These are phyloP conservation scores for Pecoramyces ruminantium DNA, from an alignment of 192 early-diverging fungal species.

Conservation along the genomic window DNA sequence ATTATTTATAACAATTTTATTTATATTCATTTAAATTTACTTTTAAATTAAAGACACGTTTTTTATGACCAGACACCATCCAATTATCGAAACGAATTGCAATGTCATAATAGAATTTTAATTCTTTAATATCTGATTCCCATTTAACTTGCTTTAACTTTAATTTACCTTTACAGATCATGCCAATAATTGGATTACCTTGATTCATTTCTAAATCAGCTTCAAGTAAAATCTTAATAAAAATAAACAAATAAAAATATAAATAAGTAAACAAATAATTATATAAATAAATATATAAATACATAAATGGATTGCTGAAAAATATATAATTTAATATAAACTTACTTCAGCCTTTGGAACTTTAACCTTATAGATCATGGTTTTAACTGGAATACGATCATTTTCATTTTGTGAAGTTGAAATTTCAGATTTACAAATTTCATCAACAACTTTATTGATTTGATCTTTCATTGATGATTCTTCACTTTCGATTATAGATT, in stretches of 20 bases:
- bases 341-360: background rate
- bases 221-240: background rate
- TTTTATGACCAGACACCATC: background rate
- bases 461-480: background rate
- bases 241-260: too few relatives aligned
- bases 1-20: too few relatives aligned
- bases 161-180: background rate
- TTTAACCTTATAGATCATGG: background rate
- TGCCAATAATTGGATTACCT: background rate
- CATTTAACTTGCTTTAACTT: background rate
- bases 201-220: background rate
- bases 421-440: background rate
- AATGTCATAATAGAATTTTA: background rate
- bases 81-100: background rate
- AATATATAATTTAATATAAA: background rate
- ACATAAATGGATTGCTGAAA: too few relatives aligned
- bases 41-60: background rate
- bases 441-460: background rate
- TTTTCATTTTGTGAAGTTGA: background rate
- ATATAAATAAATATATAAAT: too few relatives aligned
- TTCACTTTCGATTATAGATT: background rate
- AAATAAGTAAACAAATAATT: too few relatives aligned
- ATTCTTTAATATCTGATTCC: background rate
- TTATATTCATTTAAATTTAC: background rate
- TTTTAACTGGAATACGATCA: background rate